Conservation (phyloP, 352 stramenopile species). For the Globisporangium heterothallicum region DNA sequence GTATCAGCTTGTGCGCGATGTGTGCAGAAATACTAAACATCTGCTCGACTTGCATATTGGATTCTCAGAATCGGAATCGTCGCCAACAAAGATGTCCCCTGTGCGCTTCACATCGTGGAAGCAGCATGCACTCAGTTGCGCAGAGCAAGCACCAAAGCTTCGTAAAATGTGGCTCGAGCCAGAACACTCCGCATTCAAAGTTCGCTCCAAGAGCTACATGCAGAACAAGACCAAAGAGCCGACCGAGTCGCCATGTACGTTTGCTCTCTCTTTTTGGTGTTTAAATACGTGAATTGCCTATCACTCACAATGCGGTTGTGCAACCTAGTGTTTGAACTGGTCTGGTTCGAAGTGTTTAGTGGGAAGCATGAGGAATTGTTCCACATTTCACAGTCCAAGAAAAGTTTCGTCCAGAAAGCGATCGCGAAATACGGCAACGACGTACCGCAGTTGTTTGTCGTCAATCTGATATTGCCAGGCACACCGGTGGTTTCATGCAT, state of each 20-base stretch:
- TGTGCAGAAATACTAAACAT: too few relatives aligned
- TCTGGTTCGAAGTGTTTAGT: slow-evolving; percentile 82
- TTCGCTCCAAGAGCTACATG: slow-evolving; percentile 71
- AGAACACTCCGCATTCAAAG: slow-evolving; percentile 51
- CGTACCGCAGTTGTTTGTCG: slow-evolving; percentile 65
- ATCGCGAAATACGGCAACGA: slow-evolving; percentile 58
- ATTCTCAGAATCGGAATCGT: slow-evolving; percentile 7
- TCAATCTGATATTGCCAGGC: slow-evolving; percentile 70
- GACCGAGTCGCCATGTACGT: slow-evolving; percentile 58
- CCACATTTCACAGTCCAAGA: slow-evolving; percentile 57
- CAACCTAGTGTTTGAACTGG: slow-evolving; percentile 62
- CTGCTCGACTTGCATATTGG: background rate
- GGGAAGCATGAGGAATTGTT: slow-evolving; percentile 61
- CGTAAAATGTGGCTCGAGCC: slow-evolving; percentile 74
- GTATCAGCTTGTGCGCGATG: background rate
- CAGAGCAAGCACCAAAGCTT: slow-evolving; percentile 35
- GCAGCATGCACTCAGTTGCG: slow-evolving; percentile 31
- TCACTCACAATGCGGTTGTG: background rate
- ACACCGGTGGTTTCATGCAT: slow-evolving; percentile 58
- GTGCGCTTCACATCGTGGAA: slow-evolving; percentile 42
- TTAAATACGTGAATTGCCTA: background rate
- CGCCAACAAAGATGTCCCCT: slow-evolving; percentile 20
- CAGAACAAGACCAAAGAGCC: slow-evolving; percentile 55
- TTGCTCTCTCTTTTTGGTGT: too few relatives aligned
- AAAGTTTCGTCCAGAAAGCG: slow-evolving; percentile 64